These are phyloP conservation scores for Cynanchum wilfordii DNA, from an alignment of 257 asterid species.

Conservation along the genomic window DNA sequence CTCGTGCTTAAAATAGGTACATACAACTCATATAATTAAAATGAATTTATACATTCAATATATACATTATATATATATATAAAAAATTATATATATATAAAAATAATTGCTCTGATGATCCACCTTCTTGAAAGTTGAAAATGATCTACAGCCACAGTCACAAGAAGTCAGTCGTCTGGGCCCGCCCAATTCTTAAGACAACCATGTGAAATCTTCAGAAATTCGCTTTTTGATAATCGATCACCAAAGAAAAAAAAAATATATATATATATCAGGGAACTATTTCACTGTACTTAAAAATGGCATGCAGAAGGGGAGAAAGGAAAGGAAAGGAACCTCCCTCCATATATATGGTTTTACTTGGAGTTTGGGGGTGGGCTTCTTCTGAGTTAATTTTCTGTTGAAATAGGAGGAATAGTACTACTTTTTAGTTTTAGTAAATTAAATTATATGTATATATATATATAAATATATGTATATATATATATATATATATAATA, in stretches of 20 bases:
- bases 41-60: too few species aligned
- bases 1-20: too few species aligned
- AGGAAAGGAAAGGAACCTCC: not conserved
- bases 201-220: slow-evolving; percentile 17
- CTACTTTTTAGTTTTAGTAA: too few species aligned
- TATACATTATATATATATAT: too few species aligned
- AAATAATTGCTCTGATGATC: not conserved
- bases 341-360: too few species aligned
- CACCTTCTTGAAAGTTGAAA: not conserved
- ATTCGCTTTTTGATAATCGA: not conserved
- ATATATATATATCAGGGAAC: not conserved
- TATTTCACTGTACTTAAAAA: not conserved
- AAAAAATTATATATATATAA: too few species aligned
- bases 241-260: not conserved
- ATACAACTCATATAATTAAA: not conserved
- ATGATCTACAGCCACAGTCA: not conserved
- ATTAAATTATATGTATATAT: too few species aligned
- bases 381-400: not conserved
- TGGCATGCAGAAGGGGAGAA: too few species aligned
- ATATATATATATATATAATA: too few species aligned
- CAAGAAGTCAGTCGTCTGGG: not conserved
- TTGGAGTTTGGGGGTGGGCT: too few species aligned
- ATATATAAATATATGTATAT: too few species aligned
- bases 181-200: not conserved
- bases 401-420: not conserved